Percentiles rank a stretch among this genome's conserved stretches.
Evolutionary conservation across 2,329 filamentous ascomycete species (phyloP).

Genomic region (Taxawa tesnikishii): DNA sequence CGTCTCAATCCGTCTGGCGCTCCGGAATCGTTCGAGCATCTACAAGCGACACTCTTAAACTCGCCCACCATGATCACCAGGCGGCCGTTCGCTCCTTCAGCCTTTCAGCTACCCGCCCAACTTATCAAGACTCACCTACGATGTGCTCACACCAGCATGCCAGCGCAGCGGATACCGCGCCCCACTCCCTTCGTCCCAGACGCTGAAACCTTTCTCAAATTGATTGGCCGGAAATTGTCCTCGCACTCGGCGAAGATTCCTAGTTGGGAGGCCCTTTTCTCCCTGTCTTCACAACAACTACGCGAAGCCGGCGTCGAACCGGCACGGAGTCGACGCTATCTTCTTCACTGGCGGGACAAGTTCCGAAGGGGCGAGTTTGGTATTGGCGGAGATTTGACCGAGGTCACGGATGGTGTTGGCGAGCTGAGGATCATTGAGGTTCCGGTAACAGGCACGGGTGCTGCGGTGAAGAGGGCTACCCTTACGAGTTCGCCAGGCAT

Average conservation of each 20-base stretch:
- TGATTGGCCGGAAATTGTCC: slow-evolving; percentile 79
- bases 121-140: slow-evolving; percentile 12
- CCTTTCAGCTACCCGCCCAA: slow-evolving; percentile 1
- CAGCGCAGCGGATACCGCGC: slow-evolving; percentile 41
- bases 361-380: slow-evolving; percentile 70
- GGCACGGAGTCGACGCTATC: slow-evolving; percentile 66
- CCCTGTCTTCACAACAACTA: slow-evolving; percentile 63
- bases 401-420: slow-evolving; percentile 53
- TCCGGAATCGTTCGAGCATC: too few species aligned
- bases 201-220: slow-evolving; percentile 69
- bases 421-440: slow-evolving; percentile 48
- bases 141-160: slow-evolving; percentile 26
- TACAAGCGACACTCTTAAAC: too few species aligned
- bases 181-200: slow-evolving; percentile 82
- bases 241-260: slow-evolving; percentile 78
- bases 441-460: slow-evolving; percentile 19
- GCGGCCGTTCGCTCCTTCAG: slow-evolving; percentile 2
- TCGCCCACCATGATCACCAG: slow-evolving; percentile 7
- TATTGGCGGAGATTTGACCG: slow-evolving; percentile 66
- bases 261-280: slow-evolving; percentile 84
- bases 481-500: slow-evolving; percentile 42
- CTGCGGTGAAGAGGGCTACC: slow-evolving; percentile 24
- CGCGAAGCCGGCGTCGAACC: slow-evolving; percentile 79
- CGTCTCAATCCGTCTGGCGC: too few species aligned
- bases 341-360: slow-evolving; percentile 76